Evolutionary conservation across 1,139 yeast genomes (phyloP).

Genomic region (Blastobotrys illinoisensis): DNA sequence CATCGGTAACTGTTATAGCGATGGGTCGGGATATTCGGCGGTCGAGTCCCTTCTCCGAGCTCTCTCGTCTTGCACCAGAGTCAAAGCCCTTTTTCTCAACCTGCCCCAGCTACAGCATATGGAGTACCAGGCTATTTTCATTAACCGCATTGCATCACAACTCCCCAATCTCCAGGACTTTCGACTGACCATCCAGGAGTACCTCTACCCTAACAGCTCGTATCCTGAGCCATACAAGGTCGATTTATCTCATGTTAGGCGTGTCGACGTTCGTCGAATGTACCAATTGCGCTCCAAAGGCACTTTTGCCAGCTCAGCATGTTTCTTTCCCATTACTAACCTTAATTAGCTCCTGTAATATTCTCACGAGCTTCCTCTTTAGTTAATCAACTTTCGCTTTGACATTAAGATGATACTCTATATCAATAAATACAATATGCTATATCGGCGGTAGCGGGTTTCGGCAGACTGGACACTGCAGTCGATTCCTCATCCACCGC

Average conservation of each 20-base stretch:
- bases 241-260: neutral
- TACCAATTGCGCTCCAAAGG: neutral
- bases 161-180: neutral
- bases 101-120: neutral
- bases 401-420: neutral
- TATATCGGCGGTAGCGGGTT: slow-evolving; percentile 68
- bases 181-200: neutral
- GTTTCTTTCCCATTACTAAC: neutral
- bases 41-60: neutral
- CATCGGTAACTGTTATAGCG: neutral
- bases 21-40: neutral
- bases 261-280: neutral
- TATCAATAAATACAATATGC: slow-evolving; percentile 2
- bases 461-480: slow-evolving; percentile 93
- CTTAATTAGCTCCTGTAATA: neutral
- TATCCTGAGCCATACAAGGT: neutral
- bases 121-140: neutral
- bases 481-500: slow-evolving; percentile 87
- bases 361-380: too few species aligned
- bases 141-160: neutral
- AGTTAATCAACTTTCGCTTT: neutral
- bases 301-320: neutral
- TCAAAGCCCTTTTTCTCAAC: neutral
- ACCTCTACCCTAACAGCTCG: neutral
- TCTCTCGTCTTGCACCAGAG: neutral